These are phyloP conservation scores for Chaetomiaceae sp. DNA, from an alignment of 2,329 filamentous ascomycete genomes.

Conservation along the genomic window DNA sequence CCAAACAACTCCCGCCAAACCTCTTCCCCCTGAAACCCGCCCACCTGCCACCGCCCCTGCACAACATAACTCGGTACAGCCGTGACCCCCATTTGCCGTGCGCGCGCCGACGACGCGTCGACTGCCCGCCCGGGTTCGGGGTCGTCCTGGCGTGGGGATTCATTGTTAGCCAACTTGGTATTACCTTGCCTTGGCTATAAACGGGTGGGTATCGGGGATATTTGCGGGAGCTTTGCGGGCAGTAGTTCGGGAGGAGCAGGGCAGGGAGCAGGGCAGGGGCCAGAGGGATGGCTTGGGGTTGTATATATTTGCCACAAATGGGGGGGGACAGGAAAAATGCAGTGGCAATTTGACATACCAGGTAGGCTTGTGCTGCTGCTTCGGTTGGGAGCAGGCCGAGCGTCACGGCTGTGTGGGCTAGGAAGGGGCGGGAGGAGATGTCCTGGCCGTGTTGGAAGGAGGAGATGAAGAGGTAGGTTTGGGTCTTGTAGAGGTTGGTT, in stretches of 20 bases:
- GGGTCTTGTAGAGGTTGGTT: not conserved
- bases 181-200: too few relatives aligned
- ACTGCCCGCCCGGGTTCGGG: not conserved
- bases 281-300: too few relatives aligned
- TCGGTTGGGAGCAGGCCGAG: conserved; percentile 28
- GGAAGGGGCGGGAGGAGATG: conserved; percentile 37
- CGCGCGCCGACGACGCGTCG: not conserved
- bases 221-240: too few relatives aligned
- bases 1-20: conserved; percentile 65
- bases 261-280: too few relatives aligned
- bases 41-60: conserved; percentile 62
- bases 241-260: too few relatives aligned
- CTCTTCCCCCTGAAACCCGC: conserved; percentile 64
- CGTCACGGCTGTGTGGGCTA: conserved; percentile 33
- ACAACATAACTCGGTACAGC: conserved; percentile 73
- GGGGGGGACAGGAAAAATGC: too few relatives aligned
- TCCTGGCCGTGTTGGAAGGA: conserved; percentile 40
- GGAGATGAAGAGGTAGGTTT: conserved; percentile 34
- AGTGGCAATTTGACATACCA: too few relatives aligned
- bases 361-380: conserved; percentile 21
- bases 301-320: too few relatives aligned
- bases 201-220: too few relatives aligned
- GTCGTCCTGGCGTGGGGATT: too few relatives aligned
- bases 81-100: conserved; percentile 38
- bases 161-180: too few relatives aligned